These are phyloP conservation scores for Geranomyces michiganensis DNA, from an alignment of 192 early-diverging fungal genomes.

Conservation along the genomic window DNA sequence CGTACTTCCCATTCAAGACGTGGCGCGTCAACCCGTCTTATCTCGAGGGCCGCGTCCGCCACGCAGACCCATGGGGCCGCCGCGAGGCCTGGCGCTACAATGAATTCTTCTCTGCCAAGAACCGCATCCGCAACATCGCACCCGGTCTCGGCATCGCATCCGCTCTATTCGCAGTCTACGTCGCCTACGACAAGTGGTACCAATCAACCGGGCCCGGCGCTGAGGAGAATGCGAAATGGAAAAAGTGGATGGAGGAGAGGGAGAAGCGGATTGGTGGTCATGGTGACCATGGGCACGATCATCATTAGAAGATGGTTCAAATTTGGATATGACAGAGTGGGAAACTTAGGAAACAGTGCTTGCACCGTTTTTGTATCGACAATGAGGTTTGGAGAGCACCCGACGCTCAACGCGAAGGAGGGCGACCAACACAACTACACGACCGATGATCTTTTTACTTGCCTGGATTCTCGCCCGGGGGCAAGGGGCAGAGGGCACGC, in stretches of 20 bases:
- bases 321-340: too few relatives aligned
- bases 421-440: too few relatives aligned
- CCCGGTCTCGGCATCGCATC: constrained; percentile 49
- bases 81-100: constrained; percentile 54
- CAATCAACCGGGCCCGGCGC: constrained; percentile 44
- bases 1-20: constrained; percentile 36
- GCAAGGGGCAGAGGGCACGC: too few relatives aligned
- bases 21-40: constrained; percentile 37
- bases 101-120: constrained; percentile 38
- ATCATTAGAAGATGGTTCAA: background rate
- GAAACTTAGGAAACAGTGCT: too few relatives aligned
- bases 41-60: constrained; percentile 21
- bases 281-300: constrained; percentile 20
- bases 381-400: too few relatives aligned
- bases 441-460: too few relatives aligned
- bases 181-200: constrained; percentile 56
- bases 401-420: too few relatives aligned
- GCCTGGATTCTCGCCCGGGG: too few relatives aligned
- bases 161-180: constrained; percentile 43
- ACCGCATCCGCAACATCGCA: constrained; percentile 33
- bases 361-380: too few relatives aligned
- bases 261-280: constrained; percentile 38
- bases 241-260: constrained; percentile 44
- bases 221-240: constrained; percentile 46
- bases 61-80: constrained; percentile 48